Percentiles rank a stretch among this genome's conserved stretches.
Evolutionary conservation across 129 eudicot genomes (phyloP).

Genomic region (Arctium minus): DNA sequence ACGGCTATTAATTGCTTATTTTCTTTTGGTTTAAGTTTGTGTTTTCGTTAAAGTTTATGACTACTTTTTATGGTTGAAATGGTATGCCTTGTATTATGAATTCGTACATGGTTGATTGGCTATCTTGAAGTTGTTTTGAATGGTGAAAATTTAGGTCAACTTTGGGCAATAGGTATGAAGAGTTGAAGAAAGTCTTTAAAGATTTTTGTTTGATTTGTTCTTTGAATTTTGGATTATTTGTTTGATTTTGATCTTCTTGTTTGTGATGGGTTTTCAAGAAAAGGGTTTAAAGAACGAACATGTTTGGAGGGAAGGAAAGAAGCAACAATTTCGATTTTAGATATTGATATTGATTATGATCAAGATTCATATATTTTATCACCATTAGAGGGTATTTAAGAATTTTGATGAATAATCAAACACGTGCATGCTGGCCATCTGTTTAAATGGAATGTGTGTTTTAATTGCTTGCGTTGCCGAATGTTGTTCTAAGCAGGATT

Average conservation of each 20-base stretch:
- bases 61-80: background rate
- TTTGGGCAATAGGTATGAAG: conserved; percentile 7
- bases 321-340: too few relatives aligned
- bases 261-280: background rate
- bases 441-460: background rate
- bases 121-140: background rate
- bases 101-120: background rate
- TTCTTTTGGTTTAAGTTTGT: background rate
- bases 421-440: background rate
- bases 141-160: conserved; percentile 15
- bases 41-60: background rate
- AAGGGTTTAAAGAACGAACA: background rate
- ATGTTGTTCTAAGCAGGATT: background rate
- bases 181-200: background rate
- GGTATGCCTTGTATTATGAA: background rate
- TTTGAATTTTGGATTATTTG: background rate
- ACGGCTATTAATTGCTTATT: background rate
- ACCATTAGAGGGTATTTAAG: background rate
- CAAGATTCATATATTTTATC: background rate
- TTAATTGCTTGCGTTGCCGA: background rate
- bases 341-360: background rate
- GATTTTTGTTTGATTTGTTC: background rate
- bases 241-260: background rate
- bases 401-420: background rate
- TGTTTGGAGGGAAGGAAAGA: too few relatives aligned